Conservation (phyloP, 495 filamentous ascomycete genomes). For the Acidomyces sp. region DNA sequence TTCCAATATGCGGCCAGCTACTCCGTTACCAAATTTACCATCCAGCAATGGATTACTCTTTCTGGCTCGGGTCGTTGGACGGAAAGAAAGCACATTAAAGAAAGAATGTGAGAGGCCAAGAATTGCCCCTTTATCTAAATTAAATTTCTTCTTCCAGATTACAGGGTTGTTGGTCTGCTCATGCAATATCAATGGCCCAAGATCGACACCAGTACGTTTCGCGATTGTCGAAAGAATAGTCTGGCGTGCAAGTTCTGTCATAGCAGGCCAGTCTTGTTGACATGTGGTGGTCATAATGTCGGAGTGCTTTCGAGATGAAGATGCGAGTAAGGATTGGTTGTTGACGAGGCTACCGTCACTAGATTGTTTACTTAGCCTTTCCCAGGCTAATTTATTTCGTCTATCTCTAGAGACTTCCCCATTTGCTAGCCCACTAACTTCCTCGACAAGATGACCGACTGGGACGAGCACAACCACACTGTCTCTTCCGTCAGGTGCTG, state of each 20-base stretch:
- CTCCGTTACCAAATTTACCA: constrained; percentile 7
- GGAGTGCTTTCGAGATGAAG: not conserved
- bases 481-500: constrained; percentile 49
- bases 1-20: constrained; percentile 4
- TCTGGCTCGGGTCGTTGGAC: constrained; percentile 37
- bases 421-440: not conserved
- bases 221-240: constrained; percentile 43
- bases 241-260: constrained; percentile 38
- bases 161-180: constrained; percentile 49
- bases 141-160: constrained; percentile 50
- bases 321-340: constrained; percentile 20
- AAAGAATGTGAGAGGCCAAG: constrained; percentile 54
- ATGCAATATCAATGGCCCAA: constrained; percentile 37
- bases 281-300: constrained; percentile 8
- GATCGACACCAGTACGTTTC: constrained; percentile 37
- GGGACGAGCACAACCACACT: constrained; percentile 53
- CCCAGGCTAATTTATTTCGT: no score
- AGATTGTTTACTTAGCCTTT: no score
- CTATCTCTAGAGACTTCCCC: not conserved
- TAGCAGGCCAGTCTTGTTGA: constrained; percentile 43
- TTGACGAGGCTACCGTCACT: constrained; percentile 18
- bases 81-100: constrained; percentile 56
- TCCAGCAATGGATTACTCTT: constrained; percentile 7
- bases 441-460: constrained; percentile 44
- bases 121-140: constrained; percentile 58